Evolutionary conservation across 371 early-diverging fungal genomes (phyloP).

Genomic region (Conidiobolus incongruus): DNA sequence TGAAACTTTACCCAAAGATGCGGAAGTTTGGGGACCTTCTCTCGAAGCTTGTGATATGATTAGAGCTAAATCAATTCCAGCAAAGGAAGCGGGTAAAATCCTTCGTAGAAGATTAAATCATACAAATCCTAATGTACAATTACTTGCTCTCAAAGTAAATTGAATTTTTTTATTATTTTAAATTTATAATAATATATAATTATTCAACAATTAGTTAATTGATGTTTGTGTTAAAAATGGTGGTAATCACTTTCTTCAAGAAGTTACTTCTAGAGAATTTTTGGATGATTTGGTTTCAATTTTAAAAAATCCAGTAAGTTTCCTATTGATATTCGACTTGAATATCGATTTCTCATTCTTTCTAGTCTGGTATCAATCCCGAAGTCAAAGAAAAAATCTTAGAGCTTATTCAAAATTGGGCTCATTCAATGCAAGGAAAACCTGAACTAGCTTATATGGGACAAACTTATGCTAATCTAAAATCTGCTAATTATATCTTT

Average conservation of each 20-base stretch:
- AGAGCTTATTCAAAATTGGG: slow-evolving; percentile 69
- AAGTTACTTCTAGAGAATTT: slow-evolving; percentile 73
- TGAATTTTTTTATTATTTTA: background rate
- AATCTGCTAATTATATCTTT: slow-evolving; percentile 28
- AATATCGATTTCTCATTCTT: background rate
- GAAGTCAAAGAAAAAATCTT: slow-evolving; percentile 58
- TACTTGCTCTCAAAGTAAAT: slow-evolving; percentile 59
- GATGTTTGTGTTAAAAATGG: slow-evolving; percentile 90
- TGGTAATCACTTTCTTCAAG: slow-evolving; percentile 60
- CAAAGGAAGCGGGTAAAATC: slow-evolving; percentile 49
- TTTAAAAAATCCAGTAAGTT: slow-evolving; percentile 27
- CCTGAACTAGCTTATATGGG: slow-evolving; percentile 42
- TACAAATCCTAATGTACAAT: slow-evolving; percentile 81
- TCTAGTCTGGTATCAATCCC: slow-evolving; percentile 21
- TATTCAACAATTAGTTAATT: slow-evolving; percentile 23
- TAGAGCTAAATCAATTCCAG: slow-evolving; percentile 53
- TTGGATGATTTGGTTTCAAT: slow-evolving; percentile 52
- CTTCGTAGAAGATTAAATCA: slow-evolving; percentile 56
- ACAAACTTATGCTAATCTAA: slow-evolving; percentile 49
- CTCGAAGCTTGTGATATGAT: slow-evolving; percentile 82
- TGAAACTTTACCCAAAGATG: slow-evolving; percentile 61
- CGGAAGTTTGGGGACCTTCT: slow-evolving; percentile 55
- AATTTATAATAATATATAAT: background rate
- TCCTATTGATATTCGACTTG: background rate
- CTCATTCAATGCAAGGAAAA: slow-evolving; percentile 46